Evolutionary conservation across 305 asterid genomes (phyloP), one percentile per base, ranked within the genome.

Genomic region (Plantago coronopus): DNA sequence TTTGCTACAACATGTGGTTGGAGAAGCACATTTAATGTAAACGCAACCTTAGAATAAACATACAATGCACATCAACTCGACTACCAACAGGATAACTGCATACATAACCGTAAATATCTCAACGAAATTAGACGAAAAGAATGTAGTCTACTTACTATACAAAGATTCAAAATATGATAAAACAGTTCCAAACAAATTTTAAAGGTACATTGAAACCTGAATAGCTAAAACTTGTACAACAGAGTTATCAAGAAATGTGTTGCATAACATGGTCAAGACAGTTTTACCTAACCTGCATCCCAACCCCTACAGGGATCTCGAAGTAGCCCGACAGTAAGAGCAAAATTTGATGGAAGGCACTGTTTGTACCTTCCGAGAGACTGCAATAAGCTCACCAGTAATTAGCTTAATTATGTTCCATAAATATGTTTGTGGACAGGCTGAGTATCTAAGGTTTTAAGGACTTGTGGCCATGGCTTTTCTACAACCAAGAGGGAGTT

Each of bases 401-500:
- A 42, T 18, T 13, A 47, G 17, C 18, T 42, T 6, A 22, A 49
- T 70, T 73, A 94, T 67, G 96, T 81, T 74, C 99, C 99, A 57
- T 54, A 94, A 29, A 89, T 78, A 72, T 90, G 95, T 82, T 87
- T 89, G 79, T 94, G 96, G 78, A 94, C 86, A 65, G 98, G 98
- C 60, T 74, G 74, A 51, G 86, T 37, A 53, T 85, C 96, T 19
- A 94, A 86, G 62, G 77, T 48, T 74, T 75, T 74, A 57, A 83
- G 84, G 22, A 87, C 97, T 73, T 77, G 73, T 72, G 62, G 66
- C 99, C 99, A 89, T 37, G 95, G 95, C 67, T 86, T 89, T 77
- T 90, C 96, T 65, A 94, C 76, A 84, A 90, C 81, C 91, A 90
- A 74, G 42, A 86, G 73, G 10, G 97, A 82, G 37, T 78, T 82